Evolutionary conservation across 441 rosid species (phyloP).

Genomic region (Macaranga tanarius): DNA sequence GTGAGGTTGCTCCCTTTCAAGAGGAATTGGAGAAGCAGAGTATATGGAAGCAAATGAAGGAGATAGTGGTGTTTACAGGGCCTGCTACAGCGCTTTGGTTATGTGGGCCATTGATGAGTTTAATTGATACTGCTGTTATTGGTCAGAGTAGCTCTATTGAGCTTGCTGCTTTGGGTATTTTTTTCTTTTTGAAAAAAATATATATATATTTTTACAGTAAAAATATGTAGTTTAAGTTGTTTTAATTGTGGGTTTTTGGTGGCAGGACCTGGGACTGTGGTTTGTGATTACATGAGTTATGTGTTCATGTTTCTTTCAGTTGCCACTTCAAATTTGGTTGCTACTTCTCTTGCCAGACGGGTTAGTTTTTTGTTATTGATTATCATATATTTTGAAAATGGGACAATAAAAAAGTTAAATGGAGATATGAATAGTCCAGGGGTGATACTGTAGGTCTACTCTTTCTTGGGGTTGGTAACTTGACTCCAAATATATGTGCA

Average conservation of each 20-base stretch:
- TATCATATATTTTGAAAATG: not conserved
- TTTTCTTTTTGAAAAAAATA: too few relatives aligned
- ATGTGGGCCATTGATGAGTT: conserved; percentile 96
- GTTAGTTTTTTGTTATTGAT: conserved; percentile 27
- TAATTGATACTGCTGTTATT: conserved; percentile 85
- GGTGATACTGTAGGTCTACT: not conserved
- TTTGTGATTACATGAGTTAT: conserved; percentile 49
- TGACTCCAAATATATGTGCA: not conserved
- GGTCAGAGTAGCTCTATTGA: conserved; percentile 88
- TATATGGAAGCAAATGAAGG: conserved; percentile 70
- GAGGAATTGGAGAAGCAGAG: conserved; percentile 27
- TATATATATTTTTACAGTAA: not conserved
- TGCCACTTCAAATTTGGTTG: conserved; percentile 61
- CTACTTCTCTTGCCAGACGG: conserved; percentile 52
- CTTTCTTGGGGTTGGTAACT: not conserved
- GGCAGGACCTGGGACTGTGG: conserved; percentile 60
- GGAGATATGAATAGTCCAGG: not conserved
- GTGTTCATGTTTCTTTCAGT: conserved; percentile 57
- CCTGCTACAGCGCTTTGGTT: conserved; percentile 94
- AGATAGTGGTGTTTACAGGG: conserved; percentile 78
- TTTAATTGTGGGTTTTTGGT: conserved; percentile 42
- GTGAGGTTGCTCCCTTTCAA: not conserved
- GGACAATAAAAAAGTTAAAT: not conserved
- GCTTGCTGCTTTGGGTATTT: conserved; percentile 54
- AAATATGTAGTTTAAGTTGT: conserved; percentile 5